phyloP scores from a whole-genome alignment of 192 early-diverging fungal genomes.

The Backusella morwellensis region DNA sequence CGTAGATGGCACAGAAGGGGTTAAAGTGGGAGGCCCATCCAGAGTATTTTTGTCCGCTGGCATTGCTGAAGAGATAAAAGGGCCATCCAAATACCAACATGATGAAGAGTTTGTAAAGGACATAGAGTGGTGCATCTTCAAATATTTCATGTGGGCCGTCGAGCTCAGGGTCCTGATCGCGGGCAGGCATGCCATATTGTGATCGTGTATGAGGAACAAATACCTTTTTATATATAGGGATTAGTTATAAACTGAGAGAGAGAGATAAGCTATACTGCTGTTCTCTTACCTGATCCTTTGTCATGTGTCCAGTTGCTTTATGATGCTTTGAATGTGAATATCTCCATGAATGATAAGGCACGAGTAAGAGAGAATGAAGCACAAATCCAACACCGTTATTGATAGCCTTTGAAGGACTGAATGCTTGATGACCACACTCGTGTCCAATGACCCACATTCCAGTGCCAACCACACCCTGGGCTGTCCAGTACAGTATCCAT shows the following conservation, averaged over 20 bases:
- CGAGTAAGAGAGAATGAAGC: constrained; percentile 85
- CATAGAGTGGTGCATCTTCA: constrained; percentile 74
- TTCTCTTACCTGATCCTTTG: constrained; percentile 68
- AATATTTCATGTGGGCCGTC: constrained; percentile 45
- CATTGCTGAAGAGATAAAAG: constrained; percentile 77
- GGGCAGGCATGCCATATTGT: constrained; percentile 48
- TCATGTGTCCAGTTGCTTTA: constrained; percentile 87
- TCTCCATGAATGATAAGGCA: constrained; percentile 94
- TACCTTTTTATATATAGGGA: constrained; percentile 42
- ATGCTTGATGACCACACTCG: constrained; percentile 93
- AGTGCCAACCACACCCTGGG: constrained; percentile 81
- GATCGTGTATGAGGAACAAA: constrained; percentile 74
- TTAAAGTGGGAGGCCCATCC: constrained; percentile 85
- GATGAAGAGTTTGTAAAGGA: constrained; percentile 58
- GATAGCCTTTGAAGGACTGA: constrained; percentile 79
- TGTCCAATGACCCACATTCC: constrained; percentile 90
- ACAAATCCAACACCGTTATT: constrained; percentile 89
- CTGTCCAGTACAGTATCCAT: constrained; percentile 83
- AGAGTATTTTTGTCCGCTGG: constrained; percentile 73
- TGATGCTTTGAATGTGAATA: constrained; percentile 92
- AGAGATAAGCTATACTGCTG: background rate
- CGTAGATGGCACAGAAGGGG: constrained; percentile 79
- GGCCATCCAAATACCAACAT: constrained; percentile 90
- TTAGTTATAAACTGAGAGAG: background rate
- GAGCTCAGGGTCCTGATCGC: constrained; percentile 29